Percentiles rank a stretch among this genome's conserved stretches.
phyloP scores from a whole-genome alignment of 768 basidiomycete species.

The Hemileccinum impolitum region DNA sequence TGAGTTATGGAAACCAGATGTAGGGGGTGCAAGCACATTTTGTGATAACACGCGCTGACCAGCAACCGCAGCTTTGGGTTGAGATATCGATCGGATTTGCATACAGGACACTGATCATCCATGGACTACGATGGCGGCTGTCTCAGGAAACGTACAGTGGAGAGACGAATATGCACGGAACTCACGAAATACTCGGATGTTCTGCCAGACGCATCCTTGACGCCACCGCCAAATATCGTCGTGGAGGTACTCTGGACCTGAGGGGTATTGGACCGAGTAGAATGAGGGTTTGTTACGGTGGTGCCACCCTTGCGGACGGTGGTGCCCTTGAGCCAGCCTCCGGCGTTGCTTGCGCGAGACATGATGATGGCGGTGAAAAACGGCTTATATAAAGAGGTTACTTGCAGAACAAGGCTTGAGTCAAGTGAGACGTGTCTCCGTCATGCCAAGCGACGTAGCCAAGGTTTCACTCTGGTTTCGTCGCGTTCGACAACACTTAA shows the following conservation, averaged over 20 bases:
- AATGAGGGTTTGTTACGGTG: slow-evolving; percentile 36
- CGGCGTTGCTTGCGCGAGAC: slow-evolving; percentile 28
- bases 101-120: slow-evolving; percentile 96
- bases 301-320: slow-evolving; percentile 66
- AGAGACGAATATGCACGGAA: slow-evolving; percentile 4
- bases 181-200: slow-evolving; percentile 78
- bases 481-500: too few species aligned
- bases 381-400: slow-evolving; percentile 16
- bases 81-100: slow-evolving; percentile 93
- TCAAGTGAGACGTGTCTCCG: too few species aligned
- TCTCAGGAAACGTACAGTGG: slow-evolving; percentile 9
- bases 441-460: too few species aligned
- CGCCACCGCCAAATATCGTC: slow-evolving; percentile 76
- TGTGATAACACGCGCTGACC: slow-evolving; percentile 97
- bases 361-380: slow-evolving; percentile 22
- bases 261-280: slow-evolving; percentile 62
- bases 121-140: slow-evolving; percentile 51
- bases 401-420: too few species aligned
- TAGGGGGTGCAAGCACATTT: slow-evolving; percentile 62
- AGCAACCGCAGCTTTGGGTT: slow-evolving; percentile 92
- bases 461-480: too few species aligned
- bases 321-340: slow-evolving; percentile 68
- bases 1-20: slow-evolving; percentile 7
- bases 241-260: slow-evolving; percentile 69
- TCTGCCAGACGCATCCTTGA: slow-evolving; percentile 82